Evolutionary conservation across 2,329 filamentous ascomycete genomes (phyloP), one percentile per base, ranked within the genome.

Genomic region (Colletotrichum scovillei): DNA sequence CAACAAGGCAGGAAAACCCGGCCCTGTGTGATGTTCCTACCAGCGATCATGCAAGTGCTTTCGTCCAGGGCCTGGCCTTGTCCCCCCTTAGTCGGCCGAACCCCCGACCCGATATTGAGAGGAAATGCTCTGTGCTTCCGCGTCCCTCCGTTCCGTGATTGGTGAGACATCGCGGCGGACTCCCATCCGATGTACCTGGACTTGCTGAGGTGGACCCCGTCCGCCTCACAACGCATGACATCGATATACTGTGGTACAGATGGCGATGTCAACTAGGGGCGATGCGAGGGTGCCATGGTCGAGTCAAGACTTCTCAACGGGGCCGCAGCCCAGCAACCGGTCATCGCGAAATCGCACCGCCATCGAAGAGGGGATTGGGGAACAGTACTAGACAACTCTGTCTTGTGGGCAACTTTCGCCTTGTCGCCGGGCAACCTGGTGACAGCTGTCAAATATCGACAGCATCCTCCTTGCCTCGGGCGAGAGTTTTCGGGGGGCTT

Each of bases 391-490:
- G 49, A 5, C 32, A n/a, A 42, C 38, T 16, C 6, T 35, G 53
- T 46, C 67, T 24, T 38, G 46, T 38, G 30, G 16, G n/a, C 8
- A 70, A 57, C 12, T 49, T 42, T 42, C 32, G 55, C 56, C 35
- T 22, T 16, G 67, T 73, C 56, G 26, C 70, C 26, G 62, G 35
- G 70, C 67, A 70, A 73, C 70, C 49, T 35, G 26, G 56, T 66
- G 67, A 70, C 70, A 70, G 70, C 67, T 73, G 67, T 70, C 67
- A 66, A 60, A 26, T 30, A 26, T 65, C 70, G 55, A 66, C 67
- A 65, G 70, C 70, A 73, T 70, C n/a, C 70, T 70, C 70, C 70
- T 70, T 70, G 70, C 60, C 60, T 52, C 56, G 55, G 49, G 46
- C 19, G 52, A 30, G 59, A n/a, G 66, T 32, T 30, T 52, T 57